phyloP scores from a whole-genome alignment of 2,329 filamentous ascomycete genomes.

The Neopestalotiopsis rosae region DNA sequence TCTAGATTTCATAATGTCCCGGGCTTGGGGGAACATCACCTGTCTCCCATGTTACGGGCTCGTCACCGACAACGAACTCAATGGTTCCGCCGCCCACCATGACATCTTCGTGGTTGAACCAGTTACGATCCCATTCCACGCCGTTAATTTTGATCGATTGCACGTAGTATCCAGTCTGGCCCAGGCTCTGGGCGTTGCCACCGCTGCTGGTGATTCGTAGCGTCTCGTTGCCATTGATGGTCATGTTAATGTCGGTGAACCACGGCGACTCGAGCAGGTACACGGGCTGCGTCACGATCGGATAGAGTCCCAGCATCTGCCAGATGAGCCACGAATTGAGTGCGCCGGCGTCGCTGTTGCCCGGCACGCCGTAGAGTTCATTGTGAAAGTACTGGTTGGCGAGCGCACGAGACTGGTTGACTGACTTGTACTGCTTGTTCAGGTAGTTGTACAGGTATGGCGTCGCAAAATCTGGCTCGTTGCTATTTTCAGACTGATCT shows the following conservation, averaged over 20 bases:
- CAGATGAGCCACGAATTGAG: conserved; percentile 56
- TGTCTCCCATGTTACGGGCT: conserved; percentile 16
- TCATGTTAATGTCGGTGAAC: conserved; percentile 36
- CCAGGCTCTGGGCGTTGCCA: background rate
- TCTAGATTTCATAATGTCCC: conserved; percentile 16
- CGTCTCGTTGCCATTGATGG: conserved; percentile 13
- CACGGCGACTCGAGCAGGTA: conserved; percentile 52
- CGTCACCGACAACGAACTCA: conserved; percentile 14
- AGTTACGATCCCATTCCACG: conserved; percentile 9
- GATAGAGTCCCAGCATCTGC: conserved; percentile 55
- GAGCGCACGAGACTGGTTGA: conserved; percentile 38
- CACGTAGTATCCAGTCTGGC: conserved; percentile 10
- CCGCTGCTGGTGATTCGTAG: conserved; percentile 13
- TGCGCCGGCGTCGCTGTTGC: conserved; percentile 51
- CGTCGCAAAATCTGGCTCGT: conserved; percentile 37
- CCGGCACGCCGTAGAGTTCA: conserved; percentile 44
- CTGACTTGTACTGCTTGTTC: conserved; percentile 40
- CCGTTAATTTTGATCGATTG: conserved; percentile 14
- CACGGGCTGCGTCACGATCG: conserved; percentile 50
- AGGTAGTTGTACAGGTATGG: conserved; percentile 63
- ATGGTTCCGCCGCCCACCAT: conserved; percentile 19
- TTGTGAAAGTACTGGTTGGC: conserved; percentile 47
- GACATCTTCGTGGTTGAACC: conserved; percentile 17
- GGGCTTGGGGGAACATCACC: conserved; percentile 19
- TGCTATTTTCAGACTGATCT: background rate